phyloP scores from a whole-genome alignment of 768 basidiomycete species.

The Podaxis sp. region DNA sequence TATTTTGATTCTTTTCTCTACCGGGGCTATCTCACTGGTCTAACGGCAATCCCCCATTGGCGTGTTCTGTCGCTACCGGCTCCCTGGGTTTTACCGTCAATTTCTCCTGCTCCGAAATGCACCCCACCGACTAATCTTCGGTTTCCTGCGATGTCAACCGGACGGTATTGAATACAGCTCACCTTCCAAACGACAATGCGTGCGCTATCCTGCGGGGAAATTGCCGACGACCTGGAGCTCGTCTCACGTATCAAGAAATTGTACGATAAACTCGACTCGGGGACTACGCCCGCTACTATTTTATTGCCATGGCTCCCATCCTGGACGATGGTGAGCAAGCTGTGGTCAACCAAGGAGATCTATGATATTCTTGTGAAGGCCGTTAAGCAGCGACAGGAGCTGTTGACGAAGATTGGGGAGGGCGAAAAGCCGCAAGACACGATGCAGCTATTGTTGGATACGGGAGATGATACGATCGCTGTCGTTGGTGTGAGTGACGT shows the following conservation, averaged over 20 bases:
- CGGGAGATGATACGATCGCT: slow-evolving; percentile 63
- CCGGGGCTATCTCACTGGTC: not conserved
- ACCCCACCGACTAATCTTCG: not conserved
- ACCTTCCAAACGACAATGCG: slow-evolving; percentile 75
- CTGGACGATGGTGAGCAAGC: slow-evolving; percentile 68
- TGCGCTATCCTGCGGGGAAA: slow-evolving; percentile 64
- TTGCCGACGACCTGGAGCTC: slow-evolving; percentile 61
- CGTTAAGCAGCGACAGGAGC: slow-evolving; percentile 50
- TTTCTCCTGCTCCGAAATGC: slow-evolving; percentile 14
- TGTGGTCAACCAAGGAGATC: slow-evolving; percentile 73
- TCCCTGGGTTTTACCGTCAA: slow-evolving; percentile 11
- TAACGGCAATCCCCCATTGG: not conserved
- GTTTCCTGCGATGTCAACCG: not conserved
- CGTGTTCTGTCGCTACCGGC: not conserved
- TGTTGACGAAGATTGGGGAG: slow-evolving; percentile 31
- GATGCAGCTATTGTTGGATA: slow-evolving; percentile 73
- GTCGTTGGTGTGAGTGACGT: slow-evolving; percentile 62
- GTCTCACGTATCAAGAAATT: slow-evolving; percentile 63
- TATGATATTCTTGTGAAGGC: slow-evolving; percentile 65
- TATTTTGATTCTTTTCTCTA: slow-evolving; percentile 4
- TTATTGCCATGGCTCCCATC: slow-evolving; percentile 78
- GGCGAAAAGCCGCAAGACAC: slow-evolving; percentile 63
- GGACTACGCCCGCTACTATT: slow-evolving; percentile 71
- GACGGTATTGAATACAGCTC: slow-evolving; percentile 38
- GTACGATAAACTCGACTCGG: slow-evolving; percentile 68